Evolutionary conservation across 495 filamentous ascomycete species (phyloP).

Genomic region (Daldinia grandis): DNA sequence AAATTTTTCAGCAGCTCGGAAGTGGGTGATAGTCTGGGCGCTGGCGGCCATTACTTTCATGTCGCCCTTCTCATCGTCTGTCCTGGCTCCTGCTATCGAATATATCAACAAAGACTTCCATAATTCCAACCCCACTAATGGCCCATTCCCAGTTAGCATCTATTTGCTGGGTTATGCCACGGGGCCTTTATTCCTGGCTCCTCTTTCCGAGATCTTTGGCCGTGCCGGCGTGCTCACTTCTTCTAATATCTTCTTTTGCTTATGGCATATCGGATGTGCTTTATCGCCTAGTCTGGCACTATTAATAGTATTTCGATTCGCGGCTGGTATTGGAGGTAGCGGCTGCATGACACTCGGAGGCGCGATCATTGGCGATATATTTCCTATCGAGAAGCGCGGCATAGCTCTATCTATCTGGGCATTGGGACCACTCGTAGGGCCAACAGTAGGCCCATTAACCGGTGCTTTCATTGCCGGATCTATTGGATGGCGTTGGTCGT

Average conservation of each 20-base stretch:
- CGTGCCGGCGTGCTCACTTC: slow-evolving; percentile 67
- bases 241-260: slow-evolving; percentile 72
- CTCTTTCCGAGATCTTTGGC: slow-evolving; percentile 79
- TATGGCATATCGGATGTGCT: slow-evolving; percentile 76
- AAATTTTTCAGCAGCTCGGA: slow-evolving; percentile 68
- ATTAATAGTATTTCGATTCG: slow-evolving; percentile 71
- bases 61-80: slow-evolving; percentile 70
- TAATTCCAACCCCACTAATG: slow-evolving; percentile 47
- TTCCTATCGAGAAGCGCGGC: slow-evolving; percentile 62
- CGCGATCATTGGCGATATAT: slow-evolving; percentile 66
- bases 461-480: slow-evolving; percentile 62
- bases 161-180: slow-evolving; percentile 56
- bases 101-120: slow-evolving; percentile 63
- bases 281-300: slow-evolving; percentile 64
- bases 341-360: slow-evolving; percentile 62
- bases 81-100: slow-evolving; percentile 68
- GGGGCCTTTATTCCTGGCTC: slow-evolving; percentile 60
- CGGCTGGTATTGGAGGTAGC: slow-evolving; percentile 69
- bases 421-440: slow-evolving; percentile 53
- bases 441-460: slow-evolving; percentile 56
- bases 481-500: slow-evolving; percentile 69
- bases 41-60: slow-evolving; percentile 63
- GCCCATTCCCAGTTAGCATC: slow-evolving; percentile 51
- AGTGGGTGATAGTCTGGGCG: slow-evolving; percentile 73
- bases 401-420: slow-evolving; percentile 64